Evolutionary conservation across 106 monocot species (phyloP).

Genomic region (Apostasia ramifera): DNA sequence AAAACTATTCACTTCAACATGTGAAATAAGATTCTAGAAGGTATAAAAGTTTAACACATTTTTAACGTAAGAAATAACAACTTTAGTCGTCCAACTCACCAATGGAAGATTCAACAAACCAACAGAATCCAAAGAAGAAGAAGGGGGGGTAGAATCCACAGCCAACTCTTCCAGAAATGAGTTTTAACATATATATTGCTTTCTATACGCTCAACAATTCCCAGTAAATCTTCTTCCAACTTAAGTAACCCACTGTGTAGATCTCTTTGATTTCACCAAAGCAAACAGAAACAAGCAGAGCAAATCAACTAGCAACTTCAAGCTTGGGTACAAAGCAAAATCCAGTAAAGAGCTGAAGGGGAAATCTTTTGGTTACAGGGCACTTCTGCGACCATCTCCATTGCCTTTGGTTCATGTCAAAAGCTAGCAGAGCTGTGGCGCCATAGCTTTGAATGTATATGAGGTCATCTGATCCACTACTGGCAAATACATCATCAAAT

Average conservation of each 20-base stretch:
- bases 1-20: no score
- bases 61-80: neutral
- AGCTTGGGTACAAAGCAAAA: slow-evolving; percentile 84
- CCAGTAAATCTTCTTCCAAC: neutral
- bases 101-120: slow-evolving; percentile 2
- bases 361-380: slow-evolving; percentile 70
- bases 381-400: slow-evolving; percentile 82
- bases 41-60: no score
- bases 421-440: slow-evolving; percentile 55
- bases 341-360: slow-evolving; percentile 80
- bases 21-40: no score
- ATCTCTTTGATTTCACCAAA: neutral
- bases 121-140: neutral
- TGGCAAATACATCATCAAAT: slow-evolving; percentile 83
- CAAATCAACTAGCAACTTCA: slow-evolving; percentile 38
- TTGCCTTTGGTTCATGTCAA: slow-evolving; percentile 45
- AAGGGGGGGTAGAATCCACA: neutral
- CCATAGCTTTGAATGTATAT: slow-evolving; percentile 88
- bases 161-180: neutral
- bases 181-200: slow-evolving; percentile 2
- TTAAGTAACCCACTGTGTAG: slow-evolving; percentile 1
- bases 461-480: slow-evolving; percentile 57
- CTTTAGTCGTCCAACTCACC: neutral
- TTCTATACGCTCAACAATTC: neutral
- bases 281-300: neutral